Conservation (phyloP, 176 grass and related monocot species). For the Musa schizocarpa region DNA sequence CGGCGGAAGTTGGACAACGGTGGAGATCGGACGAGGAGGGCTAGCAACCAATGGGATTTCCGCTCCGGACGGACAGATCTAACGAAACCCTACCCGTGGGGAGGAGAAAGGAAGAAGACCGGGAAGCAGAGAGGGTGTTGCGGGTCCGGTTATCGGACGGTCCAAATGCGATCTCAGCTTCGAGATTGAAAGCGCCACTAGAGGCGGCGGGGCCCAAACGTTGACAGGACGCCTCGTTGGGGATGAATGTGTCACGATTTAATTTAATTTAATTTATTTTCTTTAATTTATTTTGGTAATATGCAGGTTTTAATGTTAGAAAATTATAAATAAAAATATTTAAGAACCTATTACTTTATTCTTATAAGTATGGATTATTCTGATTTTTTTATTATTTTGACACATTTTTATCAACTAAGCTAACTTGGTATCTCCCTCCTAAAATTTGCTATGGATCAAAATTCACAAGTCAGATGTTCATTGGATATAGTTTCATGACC, state of each 20-base stretch:
- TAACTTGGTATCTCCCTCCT: no score
- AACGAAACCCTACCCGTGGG: neutral
- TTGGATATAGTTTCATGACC: no score
- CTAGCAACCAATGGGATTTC: neutral
- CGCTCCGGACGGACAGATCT: neutral
- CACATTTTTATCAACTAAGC: no score
- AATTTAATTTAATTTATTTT: no score
- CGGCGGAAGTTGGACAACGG: neutral
- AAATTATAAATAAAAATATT: neutral
- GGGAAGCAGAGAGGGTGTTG: neutral
- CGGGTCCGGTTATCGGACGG: neutral
- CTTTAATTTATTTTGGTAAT: no score
- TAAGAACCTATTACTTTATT: neutral
- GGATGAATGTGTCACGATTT: no score
- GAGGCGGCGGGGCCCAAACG: neutral
- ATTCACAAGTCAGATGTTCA: no score
- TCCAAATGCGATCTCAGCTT: neutral
- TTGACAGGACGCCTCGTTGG: no score
- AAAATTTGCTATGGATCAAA: no score
- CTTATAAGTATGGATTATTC: no score
- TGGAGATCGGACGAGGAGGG: neutral
- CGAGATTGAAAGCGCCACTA: neutral
- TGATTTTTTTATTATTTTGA: no score
- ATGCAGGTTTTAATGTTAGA: no score
- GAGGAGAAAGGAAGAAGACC: neutral